Conservation (phyloP, 805 yeast genomes). For the Monosporozyma yasuniensis region DNA sequence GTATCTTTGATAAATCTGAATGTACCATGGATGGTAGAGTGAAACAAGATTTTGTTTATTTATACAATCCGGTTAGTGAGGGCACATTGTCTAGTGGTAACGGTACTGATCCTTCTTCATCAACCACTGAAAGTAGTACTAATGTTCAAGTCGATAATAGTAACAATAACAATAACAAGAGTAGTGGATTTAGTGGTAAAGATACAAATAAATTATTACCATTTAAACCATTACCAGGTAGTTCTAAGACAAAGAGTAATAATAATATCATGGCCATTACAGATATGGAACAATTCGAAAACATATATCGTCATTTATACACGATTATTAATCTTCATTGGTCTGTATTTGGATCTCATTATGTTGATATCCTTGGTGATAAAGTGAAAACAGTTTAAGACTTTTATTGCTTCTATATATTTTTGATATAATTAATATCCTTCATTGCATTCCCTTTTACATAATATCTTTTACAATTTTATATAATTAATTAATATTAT, state of each 20-base stretch:
- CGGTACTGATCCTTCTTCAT: slow-evolving; percentile 3
- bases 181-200: background rate
- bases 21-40: slow-evolving; percentile 34
- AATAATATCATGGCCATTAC: slow-evolving; percentile 16
- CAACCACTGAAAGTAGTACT: no score
- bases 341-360: slow-evolving; percentile 72
- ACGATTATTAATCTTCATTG: slow-evolving; percentile 70
- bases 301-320: slow-evolving; percentile 50
- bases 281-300: slow-evolving; percentile 44
- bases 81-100: slow-evolving; percentile 5
- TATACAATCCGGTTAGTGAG: slow-evolving; percentile 14
- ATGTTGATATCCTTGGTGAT: slow-evolving; percentile 35
- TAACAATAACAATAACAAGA: background rate
- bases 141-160: no score
- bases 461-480: no score
- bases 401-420: no score
- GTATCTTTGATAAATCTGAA: slow-evolving; percentile 28
- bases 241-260: background rate
- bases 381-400: slow-evolving; percentile 6
- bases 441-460: no score
- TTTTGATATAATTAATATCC: no score
- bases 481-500: background rate
- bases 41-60: slow-evolving; percentile 27
- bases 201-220: slow-evolving; percentile 1
- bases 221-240: slow-evolving; percentile 4